Evolutionary conservation across 164 flowering plant species (phyloP), one percentile per base, ranked within the genome.

Genomic region (Nymphaea thermarum): DNA sequence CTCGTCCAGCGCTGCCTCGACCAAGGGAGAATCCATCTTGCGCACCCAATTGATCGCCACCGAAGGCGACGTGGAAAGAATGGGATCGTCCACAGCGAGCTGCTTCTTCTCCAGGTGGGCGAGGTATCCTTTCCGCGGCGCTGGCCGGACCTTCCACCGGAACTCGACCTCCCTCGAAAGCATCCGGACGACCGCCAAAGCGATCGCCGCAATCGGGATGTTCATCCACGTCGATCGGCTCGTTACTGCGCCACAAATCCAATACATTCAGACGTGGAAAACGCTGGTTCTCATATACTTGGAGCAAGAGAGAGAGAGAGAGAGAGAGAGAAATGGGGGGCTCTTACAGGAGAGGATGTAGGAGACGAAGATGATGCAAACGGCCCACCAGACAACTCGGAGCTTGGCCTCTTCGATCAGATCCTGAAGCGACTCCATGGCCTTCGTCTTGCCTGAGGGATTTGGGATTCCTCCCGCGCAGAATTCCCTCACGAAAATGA

Each of bases 161-260:
- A 95, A 80, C 64, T 95, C 99, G 65, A 95, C 93, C 73, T 89
- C 80, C 65, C 82, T 79, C 42, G 77, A 73, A 16, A 95, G 64
- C 47, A 89, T 72, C 0, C 91, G 87, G 17, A 89, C 65, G 12
- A 76, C 86, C 62, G 78, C 81, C 74, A 86, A 83, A 44, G 89
- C 70, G 4, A 95, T 83, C 55, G 90, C 64, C 43, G 99, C 73
- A 62, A 95, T 79, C 0, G 99, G 99, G 51, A 92, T 44, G 77
- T 95, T 95, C 84, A 86, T 86, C 93, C 92, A 86, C 93, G 90
- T 84, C n/a, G 96, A 92, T 79, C 86, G 89, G 80, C 99, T 95
- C 43, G 71, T 65, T 18, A 64, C 99, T 95, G 86, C 81, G 76
- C 66, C 12, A 45, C 76, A 66, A 41, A 71, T 66, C 10, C 65